A percentile compares a stretch with the other conserved stretches of the same genome.
Evolutionary conservation across 345 rosid species (phyloP).

Genomic region (Eucalyptus cloeziana): DNA sequence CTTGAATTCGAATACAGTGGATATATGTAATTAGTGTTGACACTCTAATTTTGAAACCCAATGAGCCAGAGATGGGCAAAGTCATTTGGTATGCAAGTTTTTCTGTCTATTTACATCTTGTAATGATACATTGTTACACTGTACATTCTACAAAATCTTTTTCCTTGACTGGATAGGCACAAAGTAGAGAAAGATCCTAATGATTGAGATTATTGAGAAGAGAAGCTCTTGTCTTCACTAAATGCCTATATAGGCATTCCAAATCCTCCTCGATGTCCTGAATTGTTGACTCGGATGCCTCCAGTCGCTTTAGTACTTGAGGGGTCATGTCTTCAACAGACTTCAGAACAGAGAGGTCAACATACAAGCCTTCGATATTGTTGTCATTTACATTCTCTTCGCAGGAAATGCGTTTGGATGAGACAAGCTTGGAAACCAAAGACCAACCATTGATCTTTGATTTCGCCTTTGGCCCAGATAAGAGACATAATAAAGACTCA

Average conservation of each 20-base stretch:
- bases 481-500: background rate
- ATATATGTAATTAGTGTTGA: background rate
- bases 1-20: background rate
- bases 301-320: background rate
- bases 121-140: background rate
- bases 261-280: background rate
- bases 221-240: constrained; percentile 5
- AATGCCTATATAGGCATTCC: background rate
- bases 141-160: background rate
- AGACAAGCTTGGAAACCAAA: constrained; percentile 1
- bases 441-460: background rate
- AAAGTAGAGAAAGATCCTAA: background rate
- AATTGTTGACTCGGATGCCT: background rate
- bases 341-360: background rate
- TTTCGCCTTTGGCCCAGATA: background rate
- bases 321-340: background rate
- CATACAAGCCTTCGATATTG: background rate
- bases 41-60: background rate
- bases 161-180: background rate
- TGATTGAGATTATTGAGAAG: background rate
- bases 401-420: background rate
- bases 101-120: background rate
- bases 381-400: background rate
- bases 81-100: background rate
- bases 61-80: background rate